Evolutionary conservation across 768 basidiomycete species (phyloP).

Genomic region (Termitomyces sp.): DNA sequence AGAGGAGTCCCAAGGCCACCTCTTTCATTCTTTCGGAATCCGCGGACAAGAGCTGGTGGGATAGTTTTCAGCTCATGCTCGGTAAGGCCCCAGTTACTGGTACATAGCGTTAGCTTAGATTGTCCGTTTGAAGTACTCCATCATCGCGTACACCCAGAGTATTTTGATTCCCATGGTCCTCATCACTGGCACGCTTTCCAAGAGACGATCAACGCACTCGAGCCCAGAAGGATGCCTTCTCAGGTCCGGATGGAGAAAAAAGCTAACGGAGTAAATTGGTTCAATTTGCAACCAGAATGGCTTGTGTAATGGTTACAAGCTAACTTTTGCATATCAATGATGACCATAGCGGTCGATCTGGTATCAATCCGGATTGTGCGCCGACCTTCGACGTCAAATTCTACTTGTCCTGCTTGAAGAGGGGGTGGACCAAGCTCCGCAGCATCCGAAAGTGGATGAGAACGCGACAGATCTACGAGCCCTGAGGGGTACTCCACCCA

Average conservation of each 20-base stretch:
- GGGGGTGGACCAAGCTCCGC: conserved; percentile 21
- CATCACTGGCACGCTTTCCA: conserved; percentile 41
- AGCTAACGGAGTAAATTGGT: conserved; percentile 28
- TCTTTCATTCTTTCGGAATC: conserved; percentile 42
- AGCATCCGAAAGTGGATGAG: conserved; percentile 28
- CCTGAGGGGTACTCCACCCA: conserved; percentile 70
- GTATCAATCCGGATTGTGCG: conserved; percentile 46
- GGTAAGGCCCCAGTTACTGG: conserved; percentile 70
- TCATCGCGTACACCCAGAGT: conserved; percentile 52
- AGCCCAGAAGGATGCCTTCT: conserved; percentile 50
- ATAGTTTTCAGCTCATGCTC: conserved; percentile 56
- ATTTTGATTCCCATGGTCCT: conserved; percentile 39
- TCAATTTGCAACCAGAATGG: not conserved
- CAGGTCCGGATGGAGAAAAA: conserved; percentile 60
- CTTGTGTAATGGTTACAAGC: conserved; percentile 7
- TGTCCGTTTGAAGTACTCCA: not conserved
- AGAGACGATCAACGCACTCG: conserved; percentile 49
- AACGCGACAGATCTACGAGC: conserved; percentile 55
- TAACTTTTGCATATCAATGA: conserved; percentile 75
- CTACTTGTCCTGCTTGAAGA: conserved; percentile 35
- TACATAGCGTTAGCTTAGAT: not conserved
- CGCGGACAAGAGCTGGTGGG: conserved; percentile 53
- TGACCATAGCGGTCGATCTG: conserved; percentile 47
- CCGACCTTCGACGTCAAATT: conserved; percentile 49
- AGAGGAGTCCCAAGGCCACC: conserved; percentile 53